Percentiles rank a stretch among this genome's conserved stretches.
These are phyloP conservation scores for Physcomitrellopsis africana DNA, from an alignment of 225 moss, liverwort and hornwort genomes.

Conservation along the genomic window DNA sequence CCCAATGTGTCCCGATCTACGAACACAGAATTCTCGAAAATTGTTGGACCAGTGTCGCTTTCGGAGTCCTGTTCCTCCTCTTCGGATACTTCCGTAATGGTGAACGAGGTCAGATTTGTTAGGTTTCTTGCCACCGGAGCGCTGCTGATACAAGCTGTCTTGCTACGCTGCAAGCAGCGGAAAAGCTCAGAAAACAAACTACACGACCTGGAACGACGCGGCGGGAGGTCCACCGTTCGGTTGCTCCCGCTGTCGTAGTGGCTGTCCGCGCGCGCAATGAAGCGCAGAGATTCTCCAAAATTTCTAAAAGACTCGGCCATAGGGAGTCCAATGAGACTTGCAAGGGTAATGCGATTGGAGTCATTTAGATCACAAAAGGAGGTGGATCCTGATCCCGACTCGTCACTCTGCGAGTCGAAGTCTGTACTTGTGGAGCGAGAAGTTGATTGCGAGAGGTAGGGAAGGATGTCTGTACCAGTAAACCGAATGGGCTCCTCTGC, in stretches of 20 bases:
- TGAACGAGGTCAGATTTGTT: constrained; percentile 38
- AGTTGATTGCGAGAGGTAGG: constrained; percentile 51
- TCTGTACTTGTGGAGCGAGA: constrained; percentile 52
- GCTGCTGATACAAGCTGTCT: constrained; percentile 30
- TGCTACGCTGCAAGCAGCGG: constrained; percentile 48
- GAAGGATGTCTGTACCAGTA: constrained; percentile 43
- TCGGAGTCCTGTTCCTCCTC: constrained; percentile 47
- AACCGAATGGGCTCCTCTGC: constrained; percentile 60
- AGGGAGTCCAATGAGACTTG: constrained; percentile 56
- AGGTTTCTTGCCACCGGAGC: constrained; percentile 13
- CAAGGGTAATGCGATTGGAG: constrained; percentile 55
- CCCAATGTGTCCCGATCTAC: constrained; percentile 47
- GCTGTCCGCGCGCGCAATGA: constrained; percentile 46
- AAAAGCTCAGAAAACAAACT: constrained; percentile 48
- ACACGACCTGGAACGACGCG: constrained; percentile 58
- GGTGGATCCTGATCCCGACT: constrained; percentile 48
- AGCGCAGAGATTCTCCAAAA: constrained; percentile 53
- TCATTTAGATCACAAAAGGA: constrained; percentile 63
- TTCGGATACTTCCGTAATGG: constrained; percentile 53
- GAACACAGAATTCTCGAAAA: constrained; percentile 57
- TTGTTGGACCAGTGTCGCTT: constrained; percentile 35
- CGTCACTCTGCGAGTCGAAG: constrained; percentile 48
- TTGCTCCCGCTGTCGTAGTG: constrained; percentile 40
- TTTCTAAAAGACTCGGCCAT: constrained; percentile 56
- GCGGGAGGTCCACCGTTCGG: constrained; percentile 31